A percentile compares a stretch with the other conserved stretches of the same genome.
These are phyloP conservation scores for Dictyophora rubrovolvata DNA, from an alignment of 768 basidiomycete species.

Conservation along the genomic window DNA sequence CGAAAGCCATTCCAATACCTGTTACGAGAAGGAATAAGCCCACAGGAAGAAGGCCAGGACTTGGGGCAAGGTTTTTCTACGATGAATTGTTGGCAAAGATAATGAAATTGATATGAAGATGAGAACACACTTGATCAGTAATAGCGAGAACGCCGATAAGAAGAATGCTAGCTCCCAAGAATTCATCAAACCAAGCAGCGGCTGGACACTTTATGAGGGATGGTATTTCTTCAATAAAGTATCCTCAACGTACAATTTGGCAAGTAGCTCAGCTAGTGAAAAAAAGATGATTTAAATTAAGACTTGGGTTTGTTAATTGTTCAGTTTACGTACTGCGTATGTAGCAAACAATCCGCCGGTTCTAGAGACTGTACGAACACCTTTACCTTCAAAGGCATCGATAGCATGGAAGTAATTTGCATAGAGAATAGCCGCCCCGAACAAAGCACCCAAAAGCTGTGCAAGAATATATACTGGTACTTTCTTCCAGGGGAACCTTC, in stretches of 20 bases:
- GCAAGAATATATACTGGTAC: constrained; percentile 61
- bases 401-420: constrained; percentile 62
- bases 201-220: constrained; percentile 15
- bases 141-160: constrained; percentile 43
- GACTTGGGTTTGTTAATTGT: neutral
- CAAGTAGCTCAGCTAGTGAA: constrained; percentile 26
- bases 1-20: constrained; percentile 48
- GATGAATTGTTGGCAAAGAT: neutral
- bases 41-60: constrained; percentile 43
- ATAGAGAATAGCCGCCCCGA: constrained; percentile 49
- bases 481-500: constrained; percentile 72
- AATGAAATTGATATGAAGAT: neutral
- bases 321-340: constrained; percentile 38
- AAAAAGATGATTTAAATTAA: neutral
- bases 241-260: constrained; percentile 12
- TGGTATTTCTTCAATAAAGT: neutral
- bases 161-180: constrained; percentile 45
- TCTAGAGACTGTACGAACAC: constrained; percentile 43
- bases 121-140: constrained; percentile 30
- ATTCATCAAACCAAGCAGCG: constrained; percentile 41
- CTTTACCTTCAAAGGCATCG: constrained; percentile 44
- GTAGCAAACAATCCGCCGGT: constrained; percentile 53
- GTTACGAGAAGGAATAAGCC: constrained; percentile 46
- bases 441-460: constrained; percentile 51
- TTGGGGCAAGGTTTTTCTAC: constrained; percentile 33